phyloP scores from a whole-genome alignment of 257 asterid genomes.

The Eucommia ulmoides region DNA sequence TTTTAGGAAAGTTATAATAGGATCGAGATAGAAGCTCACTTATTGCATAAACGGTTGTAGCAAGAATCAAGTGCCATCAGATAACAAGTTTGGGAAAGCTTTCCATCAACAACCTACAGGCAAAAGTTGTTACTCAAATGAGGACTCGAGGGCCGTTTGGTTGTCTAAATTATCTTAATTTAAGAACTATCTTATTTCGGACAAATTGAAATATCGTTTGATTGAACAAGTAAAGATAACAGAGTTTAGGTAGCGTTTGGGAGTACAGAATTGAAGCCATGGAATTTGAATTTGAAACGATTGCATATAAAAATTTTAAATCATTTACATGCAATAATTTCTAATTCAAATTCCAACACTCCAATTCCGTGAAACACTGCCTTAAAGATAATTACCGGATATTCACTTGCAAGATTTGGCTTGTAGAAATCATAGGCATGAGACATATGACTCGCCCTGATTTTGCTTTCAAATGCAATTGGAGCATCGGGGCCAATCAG shows the following conservation, averaged over 20 bases:
- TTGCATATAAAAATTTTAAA: too few relatives aligned
- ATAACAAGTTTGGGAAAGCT: slow-evolving; percentile 97
- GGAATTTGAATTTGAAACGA: slow-evolving; percentile 7
- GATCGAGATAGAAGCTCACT: slow-evolving; percentile 29
- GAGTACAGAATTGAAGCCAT: too few relatives aligned
- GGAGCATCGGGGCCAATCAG: slow-evolving; percentile 99
- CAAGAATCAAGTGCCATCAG: slow-evolving; percentile 97
- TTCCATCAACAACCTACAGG: slow-evolving; percentile 92
- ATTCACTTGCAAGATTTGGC: slow-evolving; percentile 98
- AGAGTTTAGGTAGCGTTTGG: too few relatives aligned
- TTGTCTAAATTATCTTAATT: too few relatives aligned
- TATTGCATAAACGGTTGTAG: slow-evolving; percentile 66
- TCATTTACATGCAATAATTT: too few relatives aligned
- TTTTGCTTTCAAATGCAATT: slow-evolving; percentile 85
- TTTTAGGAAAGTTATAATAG: not conserved
- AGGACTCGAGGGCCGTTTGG: too few relatives aligned
- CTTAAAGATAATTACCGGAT: slow-evolving; percentile 62
- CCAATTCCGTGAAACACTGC: too few relatives aligned
- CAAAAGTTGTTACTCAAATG: slow-evolving; percentile 10
- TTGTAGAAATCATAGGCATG: slow-evolving; percentile 96
- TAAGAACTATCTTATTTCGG: too few relatives aligned
- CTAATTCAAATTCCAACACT: too few relatives aligned
- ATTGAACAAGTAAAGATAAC: too few relatives aligned
- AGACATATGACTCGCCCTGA: slow-evolving; percentile 93
- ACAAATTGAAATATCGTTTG: too few relatives aligned